phyloP scores from a whole-genome alignment of 768 basidiomycete species.

The Boletus vinaceobasis region DNA sequence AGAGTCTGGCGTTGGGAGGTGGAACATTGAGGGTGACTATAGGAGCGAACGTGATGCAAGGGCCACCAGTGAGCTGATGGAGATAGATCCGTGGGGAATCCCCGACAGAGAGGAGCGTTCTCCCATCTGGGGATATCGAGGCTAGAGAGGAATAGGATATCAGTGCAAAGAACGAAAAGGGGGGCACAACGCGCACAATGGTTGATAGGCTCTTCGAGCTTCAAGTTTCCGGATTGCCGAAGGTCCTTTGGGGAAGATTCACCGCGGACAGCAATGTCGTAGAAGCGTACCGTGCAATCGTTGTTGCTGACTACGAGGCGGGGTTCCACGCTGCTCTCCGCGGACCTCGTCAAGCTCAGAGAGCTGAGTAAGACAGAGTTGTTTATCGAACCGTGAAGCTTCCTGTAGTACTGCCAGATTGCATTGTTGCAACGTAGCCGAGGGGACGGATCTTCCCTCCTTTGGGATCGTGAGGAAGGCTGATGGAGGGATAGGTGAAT shows the following conservation, averaged over 20 bases:
- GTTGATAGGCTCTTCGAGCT: constrained; percentile 70
- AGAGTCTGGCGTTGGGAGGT: constrained; percentile 44
- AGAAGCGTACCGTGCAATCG: constrained; percentile 77
- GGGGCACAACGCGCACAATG: constrained; percentile 54
- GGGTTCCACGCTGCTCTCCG: constrained; percentile 68
- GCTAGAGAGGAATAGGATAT: constrained; percentile 42
- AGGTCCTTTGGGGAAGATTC: constrained; percentile 41
- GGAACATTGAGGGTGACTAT: constrained; percentile 70
- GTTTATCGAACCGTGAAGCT: constrained; percentile 70
- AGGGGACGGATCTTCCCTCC: constrained; percentile 12
- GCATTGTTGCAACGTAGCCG: constrained; percentile 7
- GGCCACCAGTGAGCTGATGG: constrained; percentile 69
- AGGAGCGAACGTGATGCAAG: constrained; percentile 56
- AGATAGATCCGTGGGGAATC: constrained; percentile 86
- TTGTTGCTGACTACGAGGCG: constrained; percentile 84
- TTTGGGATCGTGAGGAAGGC: constrained; percentile 23
- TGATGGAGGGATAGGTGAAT: constrained; percentile 58
- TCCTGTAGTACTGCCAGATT: constrained; percentile 54
- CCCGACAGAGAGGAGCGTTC: constrained; percentile 83
- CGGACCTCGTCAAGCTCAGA: constrained; percentile 54
- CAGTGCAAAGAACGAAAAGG: not conserved
- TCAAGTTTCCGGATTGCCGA: constrained; percentile 49
- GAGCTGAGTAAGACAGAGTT: constrained; percentile 73
- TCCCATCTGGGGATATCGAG: constrained; percentile 86
- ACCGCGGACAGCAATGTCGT: constrained; percentile 61